Evolutionary conservation across 1,284 basidiomycete genomes (phyloP).

Genomic region (Puccinia horiana): DNA sequence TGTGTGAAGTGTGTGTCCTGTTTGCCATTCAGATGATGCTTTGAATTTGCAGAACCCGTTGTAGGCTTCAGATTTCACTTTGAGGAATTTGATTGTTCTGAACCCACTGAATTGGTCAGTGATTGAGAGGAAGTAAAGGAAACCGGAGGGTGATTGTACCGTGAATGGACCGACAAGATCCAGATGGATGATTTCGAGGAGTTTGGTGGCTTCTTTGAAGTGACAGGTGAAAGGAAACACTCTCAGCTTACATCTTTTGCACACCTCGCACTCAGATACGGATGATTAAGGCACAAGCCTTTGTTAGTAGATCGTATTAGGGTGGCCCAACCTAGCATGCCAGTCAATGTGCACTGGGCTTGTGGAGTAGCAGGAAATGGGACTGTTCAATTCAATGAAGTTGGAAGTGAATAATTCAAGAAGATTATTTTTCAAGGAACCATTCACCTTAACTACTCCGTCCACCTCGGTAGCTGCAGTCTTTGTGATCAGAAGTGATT

Average conservation of each 20-base stretch:
- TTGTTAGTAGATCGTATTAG: not conserved
- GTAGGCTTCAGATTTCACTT: not conserved
- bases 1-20: not conserved
- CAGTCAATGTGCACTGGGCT: not conserved
- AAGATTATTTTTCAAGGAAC: not conserved
- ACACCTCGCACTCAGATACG: not conserved
- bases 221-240: not conserved
- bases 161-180: not conserved
- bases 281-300: not conserved
- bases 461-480: not conserved
- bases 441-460: not conserved
- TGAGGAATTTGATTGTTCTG: conserved; percentile 1
- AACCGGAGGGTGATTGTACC: not conserved
- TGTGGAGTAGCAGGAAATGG: not conserved
- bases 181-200: too few relatives aligned
- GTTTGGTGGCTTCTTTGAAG: too few relatives aligned
- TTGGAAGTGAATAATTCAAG: not conserved
- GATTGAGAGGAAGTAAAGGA: conserved; percentile 5
- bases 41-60: not conserved
- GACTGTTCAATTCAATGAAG: not conserved
- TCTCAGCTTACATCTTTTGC: not conserved
- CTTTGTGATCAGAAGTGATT: not conserved
- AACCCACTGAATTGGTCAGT: conserved; percentile 2
- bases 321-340: too few relatives aligned
- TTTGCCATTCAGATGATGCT: not conserved